Base-by-base conservation (phyloP, 1,284 basidiomycete species). In the Trichosporon faecale region DNA sequence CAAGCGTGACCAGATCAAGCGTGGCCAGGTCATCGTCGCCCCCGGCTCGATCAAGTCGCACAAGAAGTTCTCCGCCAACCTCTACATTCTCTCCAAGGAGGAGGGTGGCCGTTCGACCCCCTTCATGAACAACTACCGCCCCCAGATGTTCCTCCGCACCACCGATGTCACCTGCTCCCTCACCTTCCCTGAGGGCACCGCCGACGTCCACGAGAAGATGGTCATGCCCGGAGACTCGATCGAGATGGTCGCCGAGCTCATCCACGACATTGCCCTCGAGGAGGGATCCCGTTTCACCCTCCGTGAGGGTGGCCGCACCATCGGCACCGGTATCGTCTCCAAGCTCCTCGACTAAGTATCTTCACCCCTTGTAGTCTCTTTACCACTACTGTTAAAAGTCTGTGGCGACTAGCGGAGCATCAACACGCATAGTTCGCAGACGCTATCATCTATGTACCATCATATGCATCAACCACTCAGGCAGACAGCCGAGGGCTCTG, bases 161-260 rank as follows among this genome's bases (percentile, higher is more conserved):
- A 92, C 94, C 71, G 95, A 99, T 82, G 91, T 98, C 75, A 98
- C 95, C 49, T 91, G 91, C 68, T 85, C 88, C 44, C 85, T 99
- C 66, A 90, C 88, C 16, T 98, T 95, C 90, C 94, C 95, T 33
- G 90, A 91, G 67, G 94, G 90, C 65, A 86, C 85, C 66, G 82
- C 83, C 74, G 77, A 76, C 77, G 88, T 91, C 21, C 87, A 87
- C 68, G 91, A 94, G 79, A 94, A 92, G 85, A 82, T 95, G 89
- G 92, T 98, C 78, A 97, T 98, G 94, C 96, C 96, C 67, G 96
- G 97, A 78, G 97, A 99, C 86, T 97, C 97, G 79, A 91, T 99
- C 71, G 95, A 98, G 85, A 91, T 99, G 86, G 86, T 93, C 70
- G 94, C 92, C 78, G 87, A 90, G 64, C 88, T 99, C 57, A 88